Evolutionary conservation across 2,329 filamentous ascomycete species (phyloP), one percentile per base, ranked within the genome.

Genomic region (Alternaria brassicae): DNA sequence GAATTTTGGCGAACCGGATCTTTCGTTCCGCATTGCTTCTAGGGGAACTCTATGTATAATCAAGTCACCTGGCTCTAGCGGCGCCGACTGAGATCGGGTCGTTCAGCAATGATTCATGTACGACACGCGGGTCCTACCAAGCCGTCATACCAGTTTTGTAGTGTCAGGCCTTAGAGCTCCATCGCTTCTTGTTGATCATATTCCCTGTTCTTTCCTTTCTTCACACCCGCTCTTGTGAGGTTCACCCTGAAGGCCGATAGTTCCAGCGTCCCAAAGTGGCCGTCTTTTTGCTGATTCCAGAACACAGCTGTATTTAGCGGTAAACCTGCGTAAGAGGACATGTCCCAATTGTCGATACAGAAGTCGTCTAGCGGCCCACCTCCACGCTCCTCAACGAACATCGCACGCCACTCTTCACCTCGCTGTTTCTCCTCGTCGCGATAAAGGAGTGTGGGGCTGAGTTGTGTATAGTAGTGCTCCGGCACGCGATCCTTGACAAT

Each of bases 391-490:
- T 54, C 62, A 9, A 53, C 56, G 12, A 65, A 34, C 13, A 72
- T 41, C 3, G 74, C 27, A 3, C 77, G 71, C 77, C 77, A 81
- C 27, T 70, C 61, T 44, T 79, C 78, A 3, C 78, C 78, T 28
- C 59, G 47, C 13, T 70, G 63, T 8, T 65, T 51, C 27, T 70
- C 50, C 50, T 73, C 68, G 21, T 77, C 61, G 3, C 60, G 62
- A 44, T 66, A 75, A 1, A 75, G 51, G 3, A 75, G 53, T 1
- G 74, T 77, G 0, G 75, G 75, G 0, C 68, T 61, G 3, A 76
- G 28, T 15, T 71, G 68, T n/a, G 60, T 55, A 53, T 70, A 71
- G 51, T 61, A 68, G 1, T 61, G 15, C 4, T 55, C 25, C 4
- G 56, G 50, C 4, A 50, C 41, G 7, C 52, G 28, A 6, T 27